A percentile compares a stretch with the other conserved stretches of the same genome.
phyloP scores from a whole-genome alignment of 139 green algal species.

The Volvox reticuliferus region DNA sequence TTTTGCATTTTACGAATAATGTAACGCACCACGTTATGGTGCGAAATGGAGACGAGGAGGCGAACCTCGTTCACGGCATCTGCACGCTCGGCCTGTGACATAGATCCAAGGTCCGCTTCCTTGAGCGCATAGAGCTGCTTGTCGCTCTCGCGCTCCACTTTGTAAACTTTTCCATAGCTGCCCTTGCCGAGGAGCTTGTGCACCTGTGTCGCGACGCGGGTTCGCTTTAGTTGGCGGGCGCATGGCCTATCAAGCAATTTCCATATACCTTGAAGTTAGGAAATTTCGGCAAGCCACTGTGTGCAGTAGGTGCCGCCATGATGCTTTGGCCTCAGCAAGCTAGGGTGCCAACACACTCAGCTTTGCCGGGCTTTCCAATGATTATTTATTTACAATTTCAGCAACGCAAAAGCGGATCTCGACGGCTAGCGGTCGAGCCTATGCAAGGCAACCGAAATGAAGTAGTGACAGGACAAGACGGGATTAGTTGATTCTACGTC shows the following conservation, averaged over 20 bases:
- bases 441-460: too few relatives aligned
- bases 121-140: conserved; percentile 83
- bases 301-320: neutral
- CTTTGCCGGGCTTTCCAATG: too few relatives aligned
- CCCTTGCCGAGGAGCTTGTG: conserved; percentile 85
- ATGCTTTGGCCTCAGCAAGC: neutral
- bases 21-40: conserved; percentile 68
- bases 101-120: conserved; percentile 80
- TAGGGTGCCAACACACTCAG: neutral
- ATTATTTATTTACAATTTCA: too few relatives aligned
- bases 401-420: too few relatives aligned
- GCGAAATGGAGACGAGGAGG: conserved; percentile 77
- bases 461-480: too few relatives aligned
- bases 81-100: conserved; percentile 72
- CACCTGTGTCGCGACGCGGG: conserved; percentile 56
- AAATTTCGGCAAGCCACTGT: conserved; percentile 15
- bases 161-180: conserved; percentile 85
- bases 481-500: too few relatives aligned
- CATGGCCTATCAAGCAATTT: neutral
- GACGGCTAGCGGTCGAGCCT: too few relatives aligned
- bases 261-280: conserved; percentile 27
- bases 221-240: neutral
- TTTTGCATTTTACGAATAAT: too few relatives aligned
- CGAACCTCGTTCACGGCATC: conserved; percentile 87
- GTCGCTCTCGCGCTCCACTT: conserved; percentile 72